Conservation (phyloP, 352 stramenopile species). For the Phytophthora tentaculata region DNA sequence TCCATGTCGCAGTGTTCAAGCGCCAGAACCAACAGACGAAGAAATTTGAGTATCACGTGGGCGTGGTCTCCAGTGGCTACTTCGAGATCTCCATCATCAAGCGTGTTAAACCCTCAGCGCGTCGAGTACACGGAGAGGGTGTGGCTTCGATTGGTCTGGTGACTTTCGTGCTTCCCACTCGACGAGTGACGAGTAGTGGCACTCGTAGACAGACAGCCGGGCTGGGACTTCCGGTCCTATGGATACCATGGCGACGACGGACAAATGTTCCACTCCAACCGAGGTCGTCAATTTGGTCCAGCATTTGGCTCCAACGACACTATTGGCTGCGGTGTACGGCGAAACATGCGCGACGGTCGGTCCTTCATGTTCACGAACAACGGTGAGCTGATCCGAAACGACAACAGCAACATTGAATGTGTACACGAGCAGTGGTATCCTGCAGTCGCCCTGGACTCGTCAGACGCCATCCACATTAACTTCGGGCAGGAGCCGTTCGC, state of each 20-base stretch:
- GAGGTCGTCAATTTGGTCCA: conserved; percentile 37
- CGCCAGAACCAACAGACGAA: conserved; percentile 28
- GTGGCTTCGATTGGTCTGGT: conserved; percentile 70
- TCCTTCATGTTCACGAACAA: conserved; percentile 48
- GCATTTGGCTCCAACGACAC: conserved; percentile 37
- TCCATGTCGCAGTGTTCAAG: conserved; percentile 46
- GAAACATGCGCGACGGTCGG: conserved; percentile 24
- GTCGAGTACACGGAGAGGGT: conserved; percentile 35
- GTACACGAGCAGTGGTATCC: conserved; percentile 42
- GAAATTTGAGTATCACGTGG: conserved; percentile 37
- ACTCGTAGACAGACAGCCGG: conserved; percentile 71
- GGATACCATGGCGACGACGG: conserved; percentile 85
- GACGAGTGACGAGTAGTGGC: too few species aligned
- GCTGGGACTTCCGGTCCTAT: conserved; percentile 69
- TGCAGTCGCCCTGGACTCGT: conserved; percentile 38
- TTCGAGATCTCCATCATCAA: conserved; percentile 46
- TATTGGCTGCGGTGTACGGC: conserved; percentile 39
- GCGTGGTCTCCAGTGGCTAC: conserved; percentile 40
- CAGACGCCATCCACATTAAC: conserved; percentile 40
- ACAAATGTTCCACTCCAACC: conserved; percentile 59
- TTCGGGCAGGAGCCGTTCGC: conserved; percentile 44
- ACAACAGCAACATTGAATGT: conserved; percentile 30
- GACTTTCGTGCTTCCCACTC: conserved; percentile 50
- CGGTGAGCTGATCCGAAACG: conserved; percentile 22
- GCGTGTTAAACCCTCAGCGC: conserved; percentile 33